These are phyloP conservation scores for Physaria fendleri DNA, from an alignment of 345 rosid genomes.

Conservation along the genomic window DNA sequence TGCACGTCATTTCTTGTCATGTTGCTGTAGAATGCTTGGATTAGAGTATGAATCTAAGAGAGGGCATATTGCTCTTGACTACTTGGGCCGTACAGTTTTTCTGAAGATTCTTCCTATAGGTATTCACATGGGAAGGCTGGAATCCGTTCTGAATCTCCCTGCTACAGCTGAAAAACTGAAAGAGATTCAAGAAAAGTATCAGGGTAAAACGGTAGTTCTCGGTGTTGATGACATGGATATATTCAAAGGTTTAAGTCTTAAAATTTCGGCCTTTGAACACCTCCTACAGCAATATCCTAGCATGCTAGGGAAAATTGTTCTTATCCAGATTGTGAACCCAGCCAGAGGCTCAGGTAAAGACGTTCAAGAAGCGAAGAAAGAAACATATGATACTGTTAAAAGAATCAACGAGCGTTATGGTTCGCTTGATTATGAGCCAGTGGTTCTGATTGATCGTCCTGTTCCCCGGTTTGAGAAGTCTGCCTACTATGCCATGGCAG, in stretches of 20 bases:
- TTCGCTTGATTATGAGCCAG: constrained; percentile 36
- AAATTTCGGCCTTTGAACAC: constrained; percentile 38
- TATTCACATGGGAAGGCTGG: constrained; percentile 44
- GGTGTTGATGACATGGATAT: constrained; percentile 52
- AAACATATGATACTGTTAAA: constrained; percentile 31
- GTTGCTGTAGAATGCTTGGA: constrained; percentile 48
- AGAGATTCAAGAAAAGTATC: constrained; percentile 37
- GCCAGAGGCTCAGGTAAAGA: constrained; percentile 48
- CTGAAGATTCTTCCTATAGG: constrained; percentile 46
- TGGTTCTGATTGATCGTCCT: constrained; percentile 41
- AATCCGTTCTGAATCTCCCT: constrained; percentile 41
- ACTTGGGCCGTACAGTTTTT: constrained; percentile 42
- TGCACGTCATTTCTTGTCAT: constrained; percentile 44
- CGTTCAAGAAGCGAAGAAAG: constrained; percentile 38
- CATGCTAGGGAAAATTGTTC: constrained; percentile 33
- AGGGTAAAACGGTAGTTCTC: constrained; percentile 32
- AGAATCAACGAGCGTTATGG: constrained; percentile 41
- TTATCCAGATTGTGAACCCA: constrained; percentile 44
- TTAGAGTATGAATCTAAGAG: constrained; percentile 45
- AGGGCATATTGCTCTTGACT: constrained; percentile 45
- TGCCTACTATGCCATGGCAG: constrained; percentile 49
- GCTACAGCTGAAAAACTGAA: constrained; percentile 33
- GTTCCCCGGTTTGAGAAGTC: constrained; percentile 42
- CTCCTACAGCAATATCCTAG: constrained; percentile 36
- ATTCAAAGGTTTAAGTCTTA: constrained; percentile 46